phyloP scores from a whole-genome alignment of 345 rosid genomes.

The Triadica sebifera region DNA sequence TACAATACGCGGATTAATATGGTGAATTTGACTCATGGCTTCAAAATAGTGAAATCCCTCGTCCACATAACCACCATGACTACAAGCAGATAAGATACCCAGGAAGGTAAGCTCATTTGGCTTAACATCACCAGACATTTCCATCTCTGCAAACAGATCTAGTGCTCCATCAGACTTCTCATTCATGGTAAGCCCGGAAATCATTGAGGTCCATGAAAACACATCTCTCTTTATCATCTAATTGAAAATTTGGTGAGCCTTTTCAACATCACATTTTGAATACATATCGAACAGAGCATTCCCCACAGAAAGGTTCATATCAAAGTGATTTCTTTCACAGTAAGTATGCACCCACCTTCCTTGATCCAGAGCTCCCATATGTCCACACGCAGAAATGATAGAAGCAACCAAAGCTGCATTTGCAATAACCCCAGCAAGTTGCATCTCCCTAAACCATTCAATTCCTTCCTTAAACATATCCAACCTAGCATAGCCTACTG shows the following conservation, averaged over 20 bases:
- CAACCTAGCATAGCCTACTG: conserved; percentile 13
- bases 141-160: conserved; percentile 17
- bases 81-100: conserved; percentile 19
- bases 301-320: conserved; percentile 13
- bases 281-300: conserved; percentile 20
- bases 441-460: conserved; percentile 15
- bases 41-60: conserved; percentile 7
- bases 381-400: conserved; percentile 17
- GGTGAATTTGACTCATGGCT: conserved; percentile 7
- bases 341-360: conserved; percentile 18
- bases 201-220: conserved; percentile 19
- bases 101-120: conserved; percentile 19
- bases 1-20: conserved; percentile 9
- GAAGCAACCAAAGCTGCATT: conserved; percentile 12
- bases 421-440: conserved; percentile 1
- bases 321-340: conserved; percentile 8
- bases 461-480: conserved; percentile 15
- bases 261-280: conserved; percentile 17
- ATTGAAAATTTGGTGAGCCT: conserved; percentile 17
- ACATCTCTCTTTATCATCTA: conserved; percentile 11
- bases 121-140: not conserved
- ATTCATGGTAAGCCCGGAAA: conserved; percentile 16
- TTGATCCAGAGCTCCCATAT: conserved; percentile 17
- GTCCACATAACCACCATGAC: conserved; percentile 15
- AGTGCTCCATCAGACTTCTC: conserved; percentile 12